Evolutionary conservation across 805 yeast genomes (phyloP), one percentile per base, ranked within the genome.

Genomic region (Jamesozyma lodderae): DNA sequence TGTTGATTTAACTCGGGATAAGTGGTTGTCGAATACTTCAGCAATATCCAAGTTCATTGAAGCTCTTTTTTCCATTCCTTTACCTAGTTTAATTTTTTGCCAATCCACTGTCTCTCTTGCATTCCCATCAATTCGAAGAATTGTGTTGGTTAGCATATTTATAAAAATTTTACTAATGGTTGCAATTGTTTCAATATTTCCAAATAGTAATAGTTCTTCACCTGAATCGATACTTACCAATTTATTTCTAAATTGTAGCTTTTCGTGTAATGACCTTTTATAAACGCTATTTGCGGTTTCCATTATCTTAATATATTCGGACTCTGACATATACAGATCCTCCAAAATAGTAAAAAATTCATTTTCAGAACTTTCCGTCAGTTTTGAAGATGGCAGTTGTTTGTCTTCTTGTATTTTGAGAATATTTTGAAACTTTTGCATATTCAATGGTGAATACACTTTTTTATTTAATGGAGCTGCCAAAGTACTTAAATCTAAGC

Each of bases 191-290:
- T 57, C 65, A 27, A 69, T 46, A 43, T 70, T 69, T 1, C 73
- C 70, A 53, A 72, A 71, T 2, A 72, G 44, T 6, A 62, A 37
- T 4, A 61, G 32, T 38, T 63, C 64, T 23, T 70, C 72, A 18
- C 53, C 52, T 1, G 54, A 43, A 7, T 38, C 41, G 3, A 25
- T 31, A 2, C 41, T 41, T 19, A 62, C 46, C 9, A 70, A 47
- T 11, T 62, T 57, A 33, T 60, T 47, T 17, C 50, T 53, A 31
- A 54, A 57, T 20, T 52, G 52, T 21, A 41, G 45, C 5, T 60
- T 55, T 32, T 53, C 57, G 29, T 50, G 50, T 19, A 66, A 44
- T 9, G 60, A 46, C 5, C 60, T 55, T 8, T 64, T 49, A 35
- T 61, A 66, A 0, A 68, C 55, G 5, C 55, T 34, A 17, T 56